phyloP scores from a whole-genome alignment of 2,329 filamentous ascomycete genomes.

The Pezicula carpinea region DNA sequence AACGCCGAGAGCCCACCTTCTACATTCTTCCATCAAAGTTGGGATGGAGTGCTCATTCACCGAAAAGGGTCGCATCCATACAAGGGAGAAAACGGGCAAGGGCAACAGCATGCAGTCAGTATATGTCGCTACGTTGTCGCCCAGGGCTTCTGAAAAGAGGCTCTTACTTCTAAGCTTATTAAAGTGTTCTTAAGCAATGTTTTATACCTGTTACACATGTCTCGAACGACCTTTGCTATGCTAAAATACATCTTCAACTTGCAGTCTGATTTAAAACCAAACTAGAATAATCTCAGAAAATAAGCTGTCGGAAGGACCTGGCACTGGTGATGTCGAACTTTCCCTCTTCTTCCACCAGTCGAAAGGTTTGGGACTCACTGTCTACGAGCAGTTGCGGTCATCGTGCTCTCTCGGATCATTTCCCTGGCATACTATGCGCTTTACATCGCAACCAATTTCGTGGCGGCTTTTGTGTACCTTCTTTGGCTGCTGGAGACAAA shows the following conservation, averaged over 20 bases:
- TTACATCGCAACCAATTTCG: constrained; percentile 30
- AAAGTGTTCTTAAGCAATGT: constrained; percentile 3
- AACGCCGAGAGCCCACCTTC: too few species aligned
- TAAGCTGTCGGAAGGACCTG: too few species aligned
- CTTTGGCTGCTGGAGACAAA: constrained; percentile 62
- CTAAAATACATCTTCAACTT: constrained; percentile 1
- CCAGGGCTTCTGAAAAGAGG: not conserved
- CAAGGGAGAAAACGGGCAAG: constrained; percentile 6
- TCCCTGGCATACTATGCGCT: constrained; percentile 35
- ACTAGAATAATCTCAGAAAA: not conserved
- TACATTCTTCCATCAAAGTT: too few species aligned
- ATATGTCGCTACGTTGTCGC: constrained; percentile 7
- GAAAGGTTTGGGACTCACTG: constrained; percentile 28
- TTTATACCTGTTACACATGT: not conserved
- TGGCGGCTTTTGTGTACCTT: constrained; percentile 30
- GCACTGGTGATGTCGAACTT: constrained; percentile 28
- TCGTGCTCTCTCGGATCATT: constrained; percentile 29
- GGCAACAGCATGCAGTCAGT: constrained; percentile 7
- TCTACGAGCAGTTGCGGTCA: constrained; percentile 26
- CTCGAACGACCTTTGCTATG: constrained; percentile 2
- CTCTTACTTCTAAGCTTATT: not conserved
- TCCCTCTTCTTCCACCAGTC: constrained; percentile 30
- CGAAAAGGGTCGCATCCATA: not conserved
- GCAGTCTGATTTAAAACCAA: constrained; percentile 2
- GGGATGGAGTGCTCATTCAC: not conserved